phyloP scores from a whole-genome alignment of 2,329 filamentous ascomycete species.

The Cladosporium sp. region DNA sequence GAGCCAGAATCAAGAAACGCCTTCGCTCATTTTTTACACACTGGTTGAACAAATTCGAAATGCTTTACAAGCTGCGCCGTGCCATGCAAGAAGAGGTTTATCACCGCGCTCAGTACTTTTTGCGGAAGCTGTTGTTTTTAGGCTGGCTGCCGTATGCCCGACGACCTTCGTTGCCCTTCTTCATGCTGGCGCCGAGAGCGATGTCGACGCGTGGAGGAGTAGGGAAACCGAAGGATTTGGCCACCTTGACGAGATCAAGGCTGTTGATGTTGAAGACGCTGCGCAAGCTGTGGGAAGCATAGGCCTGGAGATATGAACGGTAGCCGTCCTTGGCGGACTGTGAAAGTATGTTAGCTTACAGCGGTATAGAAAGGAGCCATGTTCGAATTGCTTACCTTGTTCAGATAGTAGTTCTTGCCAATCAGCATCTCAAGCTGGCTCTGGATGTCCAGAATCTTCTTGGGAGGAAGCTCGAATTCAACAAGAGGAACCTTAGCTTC shows the following conservation, averaged over 20 bases:
- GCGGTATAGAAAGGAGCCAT: too few relatives aligned
- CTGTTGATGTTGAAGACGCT: constrained; percentile 83
- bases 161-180: constrained; percentile 67
- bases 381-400: constrained; percentile 57
- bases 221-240: constrained; percentile 77
- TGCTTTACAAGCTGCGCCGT: background rate
- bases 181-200: constrained; percentile 70
- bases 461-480: constrained; percentile 90
- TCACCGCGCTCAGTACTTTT: constrained; percentile 7
- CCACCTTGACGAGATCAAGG: constrained; percentile 76
- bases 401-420: constrained; percentile 91
- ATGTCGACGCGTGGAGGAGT: constrained; percentile 77
- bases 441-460: constrained; percentile 82
- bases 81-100: background rate
- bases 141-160: constrained; percentile 77
- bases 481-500: constrained; percentile 88
- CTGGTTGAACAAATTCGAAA: background rate
- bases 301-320: constrained; percentile 88
- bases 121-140: constrained; percentile 44
- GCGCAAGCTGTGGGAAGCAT: constrained; percentile 78
- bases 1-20: constrained; percentile 5
- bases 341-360: background rate
- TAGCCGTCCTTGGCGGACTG: constrained; percentile 69
- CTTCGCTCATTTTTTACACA: constrained; percentile 10
- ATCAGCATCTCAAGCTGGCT: constrained; percentile 88